Evolutionary conservation across 192 early-diverging fungal species (phyloP).

Genomic region (Obelidium mucronatum): DNA sequence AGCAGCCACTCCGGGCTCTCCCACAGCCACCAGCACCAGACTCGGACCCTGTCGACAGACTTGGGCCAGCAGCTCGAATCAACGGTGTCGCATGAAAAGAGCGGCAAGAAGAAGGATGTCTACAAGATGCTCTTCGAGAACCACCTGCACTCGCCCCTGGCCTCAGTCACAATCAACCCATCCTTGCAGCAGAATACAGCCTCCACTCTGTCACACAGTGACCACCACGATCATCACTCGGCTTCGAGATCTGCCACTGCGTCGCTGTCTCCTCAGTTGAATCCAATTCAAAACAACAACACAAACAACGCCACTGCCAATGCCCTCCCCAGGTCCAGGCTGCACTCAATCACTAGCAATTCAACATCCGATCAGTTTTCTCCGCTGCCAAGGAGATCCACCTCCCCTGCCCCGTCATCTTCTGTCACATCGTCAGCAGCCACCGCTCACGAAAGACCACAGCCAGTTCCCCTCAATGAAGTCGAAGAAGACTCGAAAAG

Average conservation of each 20-base stretch:
- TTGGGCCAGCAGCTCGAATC: background rate
- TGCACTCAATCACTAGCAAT: background rate
- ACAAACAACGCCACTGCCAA: background rate
- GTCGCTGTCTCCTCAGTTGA: background rate
- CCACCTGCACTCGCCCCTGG: background rate
- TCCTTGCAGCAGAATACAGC: background rate
- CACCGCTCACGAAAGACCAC: background rate
- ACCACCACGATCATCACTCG: background rate
- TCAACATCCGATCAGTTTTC: background rate
- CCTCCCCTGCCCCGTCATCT: background rate
- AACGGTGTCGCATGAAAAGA: background rate
- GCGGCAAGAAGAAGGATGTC: conserved; percentile 8
- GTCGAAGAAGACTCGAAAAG: conserved; percentile 31
- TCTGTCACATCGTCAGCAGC: background rate
- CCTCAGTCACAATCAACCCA: background rate
- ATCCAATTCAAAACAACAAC: no score
- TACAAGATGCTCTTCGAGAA: conserved; percentile 31
- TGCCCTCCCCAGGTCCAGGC: background rate
- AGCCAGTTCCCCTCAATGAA: conserved; percentile 8
- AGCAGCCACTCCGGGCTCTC: background rate
- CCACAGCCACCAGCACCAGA: background rate
- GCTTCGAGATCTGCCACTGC: background rate
- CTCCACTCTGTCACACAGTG: background rate
- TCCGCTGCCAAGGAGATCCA: background rate
- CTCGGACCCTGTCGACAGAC: background rate